phyloP scores from a whole-genome alignment of 306 rosid species.

The Fagus sylvatica region DNA sequence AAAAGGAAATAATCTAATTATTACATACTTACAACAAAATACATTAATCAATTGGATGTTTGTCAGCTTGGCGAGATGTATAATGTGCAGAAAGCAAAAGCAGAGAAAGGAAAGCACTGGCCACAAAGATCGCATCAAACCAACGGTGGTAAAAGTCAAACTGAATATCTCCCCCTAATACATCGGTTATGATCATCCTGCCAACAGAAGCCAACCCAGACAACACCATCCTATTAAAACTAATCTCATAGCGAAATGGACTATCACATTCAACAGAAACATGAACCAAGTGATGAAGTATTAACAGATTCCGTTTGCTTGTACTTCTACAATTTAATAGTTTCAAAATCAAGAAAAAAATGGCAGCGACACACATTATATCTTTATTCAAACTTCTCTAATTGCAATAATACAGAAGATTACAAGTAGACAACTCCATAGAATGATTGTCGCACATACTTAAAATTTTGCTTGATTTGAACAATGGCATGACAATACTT shows the following conservation, averaged over 20 bases:
- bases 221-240: neutral
- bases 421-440: neutral
- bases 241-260: neutral
- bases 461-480: neutral
- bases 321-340: neutral
- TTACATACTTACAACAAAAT: slow-evolving; percentile 12
- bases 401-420: neutral
- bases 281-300: neutral
- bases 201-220: slow-evolving; percentile 27
- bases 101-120: slow-evolving; percentile 97
- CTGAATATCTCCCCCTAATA: slow-evolving; percentile 96
- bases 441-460: neutral
- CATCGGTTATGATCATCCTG: slow-evolving; percentile 98
- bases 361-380: neutral
- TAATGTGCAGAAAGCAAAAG: slow-evolving; percentile 94
- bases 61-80: slow-evolving; percentile 94
- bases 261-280: neutral
- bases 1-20: slow-evolving; percentile 7
- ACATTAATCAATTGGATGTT: slow-evolving; percentile 85
- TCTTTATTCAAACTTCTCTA: neutral
- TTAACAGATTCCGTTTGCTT: neutral
- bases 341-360: neutral
- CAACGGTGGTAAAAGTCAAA: slow-evolving; percentile 98
- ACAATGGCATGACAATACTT: neutral
- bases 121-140: slow-evolving; percentile 98